Percentiles rank a stretch among this genome's conserved stretches.
These are phyloP conservation scores for Cymbidium sinense DNA, from an alignment of 106 monocot species.

Conservation along the genomic window DNA sequence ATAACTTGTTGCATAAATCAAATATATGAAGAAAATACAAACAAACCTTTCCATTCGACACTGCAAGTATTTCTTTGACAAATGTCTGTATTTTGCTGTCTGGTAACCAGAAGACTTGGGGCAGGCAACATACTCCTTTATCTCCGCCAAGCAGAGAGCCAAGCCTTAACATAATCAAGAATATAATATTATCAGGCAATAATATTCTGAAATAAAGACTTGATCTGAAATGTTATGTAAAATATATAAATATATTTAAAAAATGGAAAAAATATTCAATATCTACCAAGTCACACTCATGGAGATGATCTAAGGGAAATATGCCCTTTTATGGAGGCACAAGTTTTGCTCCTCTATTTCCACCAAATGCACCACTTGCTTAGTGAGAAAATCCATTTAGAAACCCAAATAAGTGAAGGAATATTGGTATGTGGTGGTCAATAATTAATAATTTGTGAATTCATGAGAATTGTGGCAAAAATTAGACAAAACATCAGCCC, in stretches of 20 bases:
- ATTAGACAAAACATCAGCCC: not conserved
- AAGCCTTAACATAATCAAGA: not conserved
- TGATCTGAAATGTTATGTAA: no score
- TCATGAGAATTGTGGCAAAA: not conserved
- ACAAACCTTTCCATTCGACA: slow-evolving; percentile 78
- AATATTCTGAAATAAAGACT: not conserved
- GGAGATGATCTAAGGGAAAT: slow-evolving; percentile 92
- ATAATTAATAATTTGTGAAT: not conserved
- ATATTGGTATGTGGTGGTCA: not conserved
- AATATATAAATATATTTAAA: not conserved
- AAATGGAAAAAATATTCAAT: not conserved
- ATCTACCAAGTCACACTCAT: slow-evolving; percentile 79
- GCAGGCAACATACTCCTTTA: slow-evolving; percentile 67
- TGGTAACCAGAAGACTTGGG: slow-evolving; percentile 48
- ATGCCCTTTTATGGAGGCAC: slow-evolving; percentile 92
- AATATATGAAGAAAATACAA: not conserved
- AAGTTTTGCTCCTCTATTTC: slow-evolving; percentile 77
- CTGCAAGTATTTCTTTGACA: slow-evolving; percentile 72
- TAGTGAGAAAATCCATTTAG: not conserved
- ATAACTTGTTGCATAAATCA: not conserved
- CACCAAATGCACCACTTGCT: slow-evolving; percentile 92
- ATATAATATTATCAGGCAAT: slow-evolving; percentile 3
- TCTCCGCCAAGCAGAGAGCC: slow-evolving; percentile 24
- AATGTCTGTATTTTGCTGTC: slow-evolving; percentile 51
- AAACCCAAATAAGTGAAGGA: not conserved